Evolutionary conservation across 1,139 yeast genomes (phyloP).

Genomic region (Yarrowia galli): DNA sequence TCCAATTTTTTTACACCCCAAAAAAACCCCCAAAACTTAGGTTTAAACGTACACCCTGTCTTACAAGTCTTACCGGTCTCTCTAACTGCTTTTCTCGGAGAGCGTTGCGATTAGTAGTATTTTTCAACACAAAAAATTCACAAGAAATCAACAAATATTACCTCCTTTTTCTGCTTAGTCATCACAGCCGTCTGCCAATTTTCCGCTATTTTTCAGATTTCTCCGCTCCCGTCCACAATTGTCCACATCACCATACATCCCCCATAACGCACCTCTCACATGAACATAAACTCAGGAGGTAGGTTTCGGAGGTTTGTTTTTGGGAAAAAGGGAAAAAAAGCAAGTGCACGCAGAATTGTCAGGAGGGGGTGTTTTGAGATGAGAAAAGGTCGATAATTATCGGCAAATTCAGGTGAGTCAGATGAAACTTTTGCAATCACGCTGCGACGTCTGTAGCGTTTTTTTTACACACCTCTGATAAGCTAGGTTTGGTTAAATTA

Average conservation of each 20-base stretch:
- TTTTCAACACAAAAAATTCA: too few relatives aligned
- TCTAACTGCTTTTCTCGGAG: slow-evolving; percentile 15
- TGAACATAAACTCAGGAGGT: slow-evolving; percentile 29
- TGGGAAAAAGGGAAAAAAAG: too few relatives aligned
- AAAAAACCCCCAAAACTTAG: neutral
- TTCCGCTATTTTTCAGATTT: neutral
- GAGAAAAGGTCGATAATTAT: neutral
- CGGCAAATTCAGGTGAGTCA: neutral
- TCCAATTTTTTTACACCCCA: neutral
- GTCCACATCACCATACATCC: neutral
- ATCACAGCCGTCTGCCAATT: neutral
- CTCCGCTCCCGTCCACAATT: too few relatives aligned
- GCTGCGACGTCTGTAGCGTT: neutral
- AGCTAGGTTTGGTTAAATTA: neutral
- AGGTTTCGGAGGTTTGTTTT: neutral
- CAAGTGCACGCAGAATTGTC: neutral
- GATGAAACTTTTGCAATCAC: neutral
- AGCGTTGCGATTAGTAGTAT: neutral
- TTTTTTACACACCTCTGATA: neutral
- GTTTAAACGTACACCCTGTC: slow-evolving; percentile 27
- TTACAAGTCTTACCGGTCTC: neutral
- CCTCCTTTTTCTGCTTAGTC: too few relatives aligned
- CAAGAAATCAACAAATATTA: too few relatives aligned
- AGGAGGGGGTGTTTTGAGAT: neutral
- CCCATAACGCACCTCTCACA: slow-evolving; percentile 23